These are phyloP conservation scores for Cladosporium colombiae DNA, from an alignment of 2,329 filamentous ascomycete genomes.

Conservation along the genomic window DNA sequence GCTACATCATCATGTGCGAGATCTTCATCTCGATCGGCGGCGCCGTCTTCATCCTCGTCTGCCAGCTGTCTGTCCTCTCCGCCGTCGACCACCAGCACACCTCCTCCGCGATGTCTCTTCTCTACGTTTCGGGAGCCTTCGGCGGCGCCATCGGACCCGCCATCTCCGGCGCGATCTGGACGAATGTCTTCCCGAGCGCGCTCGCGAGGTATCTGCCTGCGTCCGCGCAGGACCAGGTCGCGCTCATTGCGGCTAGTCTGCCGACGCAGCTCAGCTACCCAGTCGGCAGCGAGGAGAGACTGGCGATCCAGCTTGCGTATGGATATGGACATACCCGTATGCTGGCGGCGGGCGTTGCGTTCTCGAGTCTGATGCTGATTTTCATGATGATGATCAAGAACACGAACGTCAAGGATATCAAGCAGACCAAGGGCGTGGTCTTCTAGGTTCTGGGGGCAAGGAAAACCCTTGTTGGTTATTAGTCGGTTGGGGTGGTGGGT, in stretches of 20 bases:
- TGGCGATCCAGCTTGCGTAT: constrained; percentile 51
- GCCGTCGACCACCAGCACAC: constrained; percentile 39
- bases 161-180: constrained; percentile 33
- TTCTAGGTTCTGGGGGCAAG: constrained; percentile 22
- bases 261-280: constrained; percentile 44
- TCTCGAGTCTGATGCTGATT: constrained; percentile 35
- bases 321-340: constrained; percentile 49
- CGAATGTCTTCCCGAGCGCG: constrained; percentile 28
- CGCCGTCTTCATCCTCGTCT: constrained; percentile 56
- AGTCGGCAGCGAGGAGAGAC: constrained; percentile 44
- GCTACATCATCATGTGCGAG: constrained; percentile 55
- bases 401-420: constrained; percentile 38
- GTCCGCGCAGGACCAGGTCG: constrained; percentile 29
- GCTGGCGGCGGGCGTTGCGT: constrained; percentile 41
- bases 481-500: neutral
- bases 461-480: no score
- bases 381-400: constrained; percentile 37
- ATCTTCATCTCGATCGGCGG: constrained; percentile 58
- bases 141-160: constrained; percentile 57
- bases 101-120: constrained; percentile 29
- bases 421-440: constrained; percentile 40
- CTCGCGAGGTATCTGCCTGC: constrained; percentile 24
- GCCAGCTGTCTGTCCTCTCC: constrained; percentile 63
- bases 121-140: constrained; percentile 27
- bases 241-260: constrained; percentile 42